These are phyloP conservation scores for Cyberlindnera petersonii DNA, from an alignment of 805 yeast genomes.

Conservation along the genomic window DNA sequence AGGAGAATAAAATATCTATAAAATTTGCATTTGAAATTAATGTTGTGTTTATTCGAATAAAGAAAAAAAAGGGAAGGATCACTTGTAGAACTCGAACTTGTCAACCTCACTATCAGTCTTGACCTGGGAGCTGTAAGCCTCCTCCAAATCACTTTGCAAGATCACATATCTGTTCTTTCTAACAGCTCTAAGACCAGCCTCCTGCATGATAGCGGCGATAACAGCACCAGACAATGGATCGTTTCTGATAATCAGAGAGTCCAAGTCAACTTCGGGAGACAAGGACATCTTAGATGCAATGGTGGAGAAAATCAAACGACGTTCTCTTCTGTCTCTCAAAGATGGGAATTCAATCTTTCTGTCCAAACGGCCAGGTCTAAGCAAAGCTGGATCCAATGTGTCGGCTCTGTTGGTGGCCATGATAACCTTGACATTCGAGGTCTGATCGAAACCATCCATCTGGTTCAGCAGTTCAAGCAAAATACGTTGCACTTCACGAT, in stretches of 20 bases:
- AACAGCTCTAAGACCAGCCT: conserved; percentile 98
- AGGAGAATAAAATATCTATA: too few relatives aligned
- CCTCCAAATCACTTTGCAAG: conserved; percentile 93
- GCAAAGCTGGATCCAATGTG: conserved; percentile 94
- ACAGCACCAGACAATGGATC: conserved; percentile 97
- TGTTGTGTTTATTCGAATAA: too few relatives aligned
- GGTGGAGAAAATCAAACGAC: conserved; percentile 93
- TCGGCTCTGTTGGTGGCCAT: conserved; percentile 99
- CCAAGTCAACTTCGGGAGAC: conserved; percentile 96
- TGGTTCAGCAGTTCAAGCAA: conserved; percentile 92
- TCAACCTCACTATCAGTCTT: conserved; percentile 94
- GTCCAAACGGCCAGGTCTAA: conserved; percentile 98
- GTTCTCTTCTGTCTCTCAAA: conserved; percentile 93
- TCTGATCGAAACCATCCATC: conserved; percentile 99
- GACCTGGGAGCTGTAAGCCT: conserved; percentile 95
- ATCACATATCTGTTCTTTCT: conserved; percentile 97
- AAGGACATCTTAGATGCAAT: conserved; percentile 96
- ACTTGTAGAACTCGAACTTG: conserved; percentile 96
- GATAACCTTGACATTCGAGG: conserved; percentile 91
- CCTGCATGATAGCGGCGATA: conserved; percentile 99
- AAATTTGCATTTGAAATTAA: too few relatives aligned
- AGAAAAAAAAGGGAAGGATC: too few relatives aligned
- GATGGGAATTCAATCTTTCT: conserved; percentile 97
- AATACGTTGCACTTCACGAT: conserved; percentile 98
- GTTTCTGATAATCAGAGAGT: conserved; percentile 89